Evolutionary conservation across 73 alveolate species (phyloP).

Genomic region (Paramecium bursaria): DNA sequence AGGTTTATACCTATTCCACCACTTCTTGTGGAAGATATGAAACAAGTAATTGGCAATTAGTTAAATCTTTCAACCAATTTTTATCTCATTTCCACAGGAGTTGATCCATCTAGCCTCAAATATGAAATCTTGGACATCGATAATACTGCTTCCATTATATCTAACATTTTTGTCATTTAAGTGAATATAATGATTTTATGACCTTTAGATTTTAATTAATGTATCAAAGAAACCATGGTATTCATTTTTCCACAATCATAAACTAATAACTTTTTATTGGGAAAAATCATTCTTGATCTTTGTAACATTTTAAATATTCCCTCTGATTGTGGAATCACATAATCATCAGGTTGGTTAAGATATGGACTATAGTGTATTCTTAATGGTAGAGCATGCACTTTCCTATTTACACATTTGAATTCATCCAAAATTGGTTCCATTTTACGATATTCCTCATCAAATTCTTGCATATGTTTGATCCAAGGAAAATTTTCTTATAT

Average conservation of each 20-base stretch:
- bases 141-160: conserved; percentile 95
- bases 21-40: conserved; percentile 98
- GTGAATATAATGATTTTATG: conserved; percentile 89
- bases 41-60: conserved; percentile 95
- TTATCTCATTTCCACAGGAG: conserved; percentile 97
- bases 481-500: neutral
- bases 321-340: neutral
- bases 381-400: conserved; percentile 41
- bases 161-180: conserved; percentile 98
- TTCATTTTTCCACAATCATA: conserved; percentile 99
- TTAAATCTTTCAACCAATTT: conserved; percentile 95
- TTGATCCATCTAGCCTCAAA: conserved; percentile 98
- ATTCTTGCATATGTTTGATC: conserved; percentile 51
- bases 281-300: conserved; percentile 77
- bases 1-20: conserved; percentile 99
- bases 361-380: conserved; percentile 25
- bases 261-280: conserved; percentile 96
- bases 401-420: conserved; percentile 42
- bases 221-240: conserved; percentile 81
- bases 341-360: neutral
- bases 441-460: conserved; percentile 37
- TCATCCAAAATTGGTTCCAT: conserved; percentile 32
- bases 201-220: conserved; percentile 84
- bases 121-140: conserved; percentile 95
- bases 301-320: neutral